Base-by-base conservation (phyloP, 2,329 filamentous ascomycete species). In the Gaeumannomyces tritici region DNA sequence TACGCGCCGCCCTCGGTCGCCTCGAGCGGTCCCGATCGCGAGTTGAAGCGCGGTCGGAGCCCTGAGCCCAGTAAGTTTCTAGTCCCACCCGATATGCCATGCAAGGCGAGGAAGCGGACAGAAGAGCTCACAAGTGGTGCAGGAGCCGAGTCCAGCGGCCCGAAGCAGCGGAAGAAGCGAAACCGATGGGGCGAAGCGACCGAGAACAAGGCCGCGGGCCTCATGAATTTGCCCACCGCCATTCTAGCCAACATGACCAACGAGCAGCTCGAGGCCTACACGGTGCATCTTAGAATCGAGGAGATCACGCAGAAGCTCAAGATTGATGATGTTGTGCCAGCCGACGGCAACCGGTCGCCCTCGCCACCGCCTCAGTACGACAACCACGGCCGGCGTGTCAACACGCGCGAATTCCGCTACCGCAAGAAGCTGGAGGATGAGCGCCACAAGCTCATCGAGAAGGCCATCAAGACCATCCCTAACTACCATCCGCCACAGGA, bases 221-320 rank as follows among this genome's bases (percentile, higher is more conserved):
- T 99, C 65, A 98, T 99, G 93, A 95, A 95, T 63, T 83, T 99
- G 68, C 92, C 95, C 31, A 99, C 95, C 21, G 91, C 93, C 72
- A 98, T 99, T 75, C 88, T 93, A 76, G 92, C 93, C 66, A 93
- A 93, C 77, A 99, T 99, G 92, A 99, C 95, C 62, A 93, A 89
- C 73, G 95, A 99, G 77, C 95, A 99, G 82, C 86, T 98, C 62
- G 95, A 99, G 75, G 95, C 95, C 26, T 99, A 99, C 75, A 95
- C 93, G 27, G 81, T 98, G 68, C 93, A 99, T 78, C 80, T 99
- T 72, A 91, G 95, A 72, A 98, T 99, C 72, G 93, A 99, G 76
- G 95, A 99, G 77, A 99, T 99, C 72, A 98, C 92, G 74, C 93
- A 99, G 80, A 99, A 99, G 84, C 86, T 99, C 69, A 89, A 93